Conservation (phyloP, 331 rosid species). For the Ulmus americana region DNA sequence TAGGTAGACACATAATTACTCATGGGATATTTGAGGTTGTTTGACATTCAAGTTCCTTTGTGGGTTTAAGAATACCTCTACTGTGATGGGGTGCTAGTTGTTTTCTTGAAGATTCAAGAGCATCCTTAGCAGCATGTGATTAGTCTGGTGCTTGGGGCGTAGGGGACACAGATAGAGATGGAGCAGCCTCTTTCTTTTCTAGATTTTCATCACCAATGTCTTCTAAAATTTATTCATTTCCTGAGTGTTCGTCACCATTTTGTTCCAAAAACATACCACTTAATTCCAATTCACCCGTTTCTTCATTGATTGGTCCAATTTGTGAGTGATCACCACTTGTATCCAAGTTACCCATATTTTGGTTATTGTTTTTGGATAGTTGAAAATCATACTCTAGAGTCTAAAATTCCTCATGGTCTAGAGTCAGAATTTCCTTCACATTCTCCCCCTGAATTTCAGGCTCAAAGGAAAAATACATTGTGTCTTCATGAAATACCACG, state of each 20-base stretch:
- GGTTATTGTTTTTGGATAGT: neutral
- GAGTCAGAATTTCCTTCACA: neutral
- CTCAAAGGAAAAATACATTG: neutral
- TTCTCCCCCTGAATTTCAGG: neutral
- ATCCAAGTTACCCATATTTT: neutral
- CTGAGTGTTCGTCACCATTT: neutral
- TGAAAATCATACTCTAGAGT: too few species aligned
- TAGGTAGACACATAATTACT: neutral
- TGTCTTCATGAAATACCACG: neutral
- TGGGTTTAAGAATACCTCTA: constrained; percentile 10
- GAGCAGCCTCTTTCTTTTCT: neutral
- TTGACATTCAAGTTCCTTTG: neutral
- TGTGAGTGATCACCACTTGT: neutral
- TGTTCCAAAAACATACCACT: neutral
- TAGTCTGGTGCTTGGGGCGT: neutral
- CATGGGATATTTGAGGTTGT: constrained; percentile 8
- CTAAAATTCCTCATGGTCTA: neutral
- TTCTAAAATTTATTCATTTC: too few species aligned
- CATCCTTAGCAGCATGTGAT: neutral
- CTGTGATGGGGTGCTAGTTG: neutral
- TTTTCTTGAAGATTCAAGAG: neutral
- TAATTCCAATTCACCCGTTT: neutral
- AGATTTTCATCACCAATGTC: neutral
- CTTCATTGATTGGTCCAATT: neutral
- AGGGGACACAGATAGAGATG: neutral